These are phyloP conservation scores for Phycomyces nitens DNA, from an alignment of 192 early-diverging fungal species.

Conservation along the genomic window DNA sequence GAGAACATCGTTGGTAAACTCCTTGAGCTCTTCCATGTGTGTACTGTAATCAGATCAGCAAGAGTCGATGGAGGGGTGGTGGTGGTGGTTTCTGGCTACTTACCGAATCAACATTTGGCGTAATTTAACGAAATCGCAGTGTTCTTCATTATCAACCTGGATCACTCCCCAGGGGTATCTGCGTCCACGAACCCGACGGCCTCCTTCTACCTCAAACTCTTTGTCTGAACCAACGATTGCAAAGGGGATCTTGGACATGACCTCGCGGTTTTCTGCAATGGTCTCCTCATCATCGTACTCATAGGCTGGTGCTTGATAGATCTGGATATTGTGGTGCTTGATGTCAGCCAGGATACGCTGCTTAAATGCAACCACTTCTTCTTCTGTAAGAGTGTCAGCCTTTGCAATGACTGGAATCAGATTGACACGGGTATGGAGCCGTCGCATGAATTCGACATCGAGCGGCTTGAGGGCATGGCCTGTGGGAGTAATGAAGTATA, in stretches of 20 bases:
- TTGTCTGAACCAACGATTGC: conserved; percentile 92
- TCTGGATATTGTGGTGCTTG: conserved; percentile 80
- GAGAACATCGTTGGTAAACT: conserved; percentile 85
- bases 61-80: no score
- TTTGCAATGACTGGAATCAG: conserved; percentile 89
- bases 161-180: conserved; percentile 93
- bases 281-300: conserved; percentile 84
- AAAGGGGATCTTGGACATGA: conserved; percentile 92
- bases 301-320: conserved; percentile 83
- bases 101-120: conserved; percentile 83
- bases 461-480: conserved; percentile 88
- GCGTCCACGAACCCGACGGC: conserved; percentile 86
- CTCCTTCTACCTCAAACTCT: conserved; percentile 79
- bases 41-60: conserved; percentile 47
- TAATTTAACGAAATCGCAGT: conserved; percentile 95
- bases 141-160: conserved; percentile 95
- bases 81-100: no score
- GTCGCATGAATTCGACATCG: conserved; percentile 96
- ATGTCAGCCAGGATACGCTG: conserved; percentile 81
- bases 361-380: conserved; percentile 83
- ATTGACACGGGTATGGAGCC: conserved; percentile 85
- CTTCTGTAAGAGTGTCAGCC: conserved; percentile 85
- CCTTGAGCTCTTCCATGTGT: conserved; percentile 98
- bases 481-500: conserved; percentile 98
- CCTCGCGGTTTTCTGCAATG: conserved; percentile 74